Evolutionary conservation across 495 filamentous ascomycete species (phyloP).

Genomic region (Annulohypoxylon bovei): DNA sequence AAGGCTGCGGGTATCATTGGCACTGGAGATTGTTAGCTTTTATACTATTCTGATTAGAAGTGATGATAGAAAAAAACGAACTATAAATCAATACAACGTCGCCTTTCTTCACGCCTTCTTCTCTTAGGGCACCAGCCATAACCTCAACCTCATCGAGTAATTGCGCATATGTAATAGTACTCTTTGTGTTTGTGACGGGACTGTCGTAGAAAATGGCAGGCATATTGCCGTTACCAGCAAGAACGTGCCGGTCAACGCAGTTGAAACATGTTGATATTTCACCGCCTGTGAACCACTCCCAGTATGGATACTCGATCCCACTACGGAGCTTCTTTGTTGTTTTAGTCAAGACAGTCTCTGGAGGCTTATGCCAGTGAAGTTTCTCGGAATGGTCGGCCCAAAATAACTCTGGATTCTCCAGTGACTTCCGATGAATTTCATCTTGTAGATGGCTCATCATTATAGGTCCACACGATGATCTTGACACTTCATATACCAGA

Average conservation of each 20-base stretch:
- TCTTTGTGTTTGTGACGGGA: slow-evolving; percentile 80
- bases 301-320: slow-evolving; percentile 62
- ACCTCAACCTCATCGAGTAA: slow-evolving; percentile 85
- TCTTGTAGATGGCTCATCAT: slow-evolving; percentile 57
- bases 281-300: slow-evolving; percentile 90
- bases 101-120: slow-evolving; percentile 84
- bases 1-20: slow-evolving; percentile 94
- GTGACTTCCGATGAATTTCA: slow-evolving; percentile 62
- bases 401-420: slow-evolving; percentile 73
- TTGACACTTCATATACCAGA: slow-evolving; percentile 11
- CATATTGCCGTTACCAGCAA: slow-evolving; percentile 73
- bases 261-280: slow-evolving; percentile 92
- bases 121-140: slow-evolving; percentile 81
- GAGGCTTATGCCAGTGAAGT: slow-evolving; percentile 82
- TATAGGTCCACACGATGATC: neutral
- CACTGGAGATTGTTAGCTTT: slow-evolving; percentile 63
- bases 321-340: slow-evolving; percentile 54
- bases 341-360: slow-evolving; percentile 57
- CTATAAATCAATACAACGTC: slow-evolving; percentile 96
- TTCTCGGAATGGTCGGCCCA: slow-evolving; percentile 79
- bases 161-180: slow-evolving; percentile 75
- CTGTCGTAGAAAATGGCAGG: slow-evolving; percentile 89
- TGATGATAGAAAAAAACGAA: slow-evolving; percentile 50
- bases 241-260: slow-evolving; percentile 88
- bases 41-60: neutral